phyloP scores from a whole-genome alignment of 768 basidiomycete genomes.

The Candolleomyces aberdarensis region DNA sequence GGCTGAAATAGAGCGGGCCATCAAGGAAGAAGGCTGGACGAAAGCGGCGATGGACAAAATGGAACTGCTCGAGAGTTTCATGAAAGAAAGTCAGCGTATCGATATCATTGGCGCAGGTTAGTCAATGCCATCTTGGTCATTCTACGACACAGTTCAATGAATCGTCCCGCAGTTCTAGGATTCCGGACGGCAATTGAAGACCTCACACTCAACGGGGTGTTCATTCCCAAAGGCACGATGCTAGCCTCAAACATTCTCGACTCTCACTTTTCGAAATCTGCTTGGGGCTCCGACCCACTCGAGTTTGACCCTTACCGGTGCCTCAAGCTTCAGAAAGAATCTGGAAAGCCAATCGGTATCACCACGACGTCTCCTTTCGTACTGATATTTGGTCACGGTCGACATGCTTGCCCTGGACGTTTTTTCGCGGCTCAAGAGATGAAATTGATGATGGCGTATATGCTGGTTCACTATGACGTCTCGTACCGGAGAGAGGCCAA shows the following conservation, averaged over 20 bases:
- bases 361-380: conserved; percentile 25
- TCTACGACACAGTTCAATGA: background rate
- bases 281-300: conserved; percentile 28
- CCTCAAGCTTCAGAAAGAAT: conserved; percentile 20
- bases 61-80: conserved; percentile 9
- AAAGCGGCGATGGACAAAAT: conserved; percentile 9
- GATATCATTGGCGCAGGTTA: conserved; percentile 9
- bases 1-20: conserved; percentile 39
- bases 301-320: conserved; percentile 44
- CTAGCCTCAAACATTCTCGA: conserved; percentile 25
- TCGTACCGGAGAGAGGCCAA: background rate
- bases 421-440: conserved; percentile 13
- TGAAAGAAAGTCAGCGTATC: conserved; percentile 14
- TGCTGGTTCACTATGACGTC: background rate
- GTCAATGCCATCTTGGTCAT: background rate
- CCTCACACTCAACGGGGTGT: conserved; percentile 40
- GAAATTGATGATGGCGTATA: conserved; percentile 3
- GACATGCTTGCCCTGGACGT: conserved; percentile 27
- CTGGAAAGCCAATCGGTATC: conserved; percentile 20
- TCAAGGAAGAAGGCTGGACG: conserved; percentile 33
- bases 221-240: conserved; percentile 35
- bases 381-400: conserved; percentile 34
- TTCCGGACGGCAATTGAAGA: conserved; percentile 33
- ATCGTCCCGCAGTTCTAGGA: conserved; percentile 15
- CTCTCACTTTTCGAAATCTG: conserved; percentile 25